Evolutionary conservation across 805 yeast species (phyloP).

Genomic region (Saccharomycopsis synnaedendra): DNA sequence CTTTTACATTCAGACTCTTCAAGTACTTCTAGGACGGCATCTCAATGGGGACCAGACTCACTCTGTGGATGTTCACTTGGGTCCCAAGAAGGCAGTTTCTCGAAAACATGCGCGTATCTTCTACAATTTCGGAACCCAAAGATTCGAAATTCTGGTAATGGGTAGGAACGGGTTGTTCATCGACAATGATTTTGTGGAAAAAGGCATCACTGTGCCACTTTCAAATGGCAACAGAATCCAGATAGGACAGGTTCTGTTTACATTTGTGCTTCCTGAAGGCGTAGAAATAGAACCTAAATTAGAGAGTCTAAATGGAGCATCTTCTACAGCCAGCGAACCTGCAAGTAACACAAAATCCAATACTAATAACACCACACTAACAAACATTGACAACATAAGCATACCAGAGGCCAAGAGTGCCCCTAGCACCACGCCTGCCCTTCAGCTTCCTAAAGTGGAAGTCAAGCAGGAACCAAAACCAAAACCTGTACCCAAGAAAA

Average conservation of each 20-base stretch:
- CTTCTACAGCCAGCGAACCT: conserved; percentile 24
- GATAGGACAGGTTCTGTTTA: conserved; percentile 85
- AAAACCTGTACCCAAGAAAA: not conserved
- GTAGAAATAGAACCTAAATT: not conserved
- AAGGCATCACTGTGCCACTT: conserved; percentile 84
- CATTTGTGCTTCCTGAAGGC: conserved; percentile 64
- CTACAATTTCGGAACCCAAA: conserved; percentile 91
- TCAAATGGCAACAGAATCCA: conserved; percentile 76
- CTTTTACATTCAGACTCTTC: conserved; percentile 92
- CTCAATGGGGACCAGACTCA: conserved; percentile 61
- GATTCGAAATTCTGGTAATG: conserved; percentile 82
- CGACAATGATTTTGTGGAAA: conserved; percentile 79
- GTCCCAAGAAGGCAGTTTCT: conserved; percentile 86
- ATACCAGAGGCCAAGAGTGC: not conserved
- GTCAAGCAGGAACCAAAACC: not conserved
- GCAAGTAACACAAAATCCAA: not conserved
- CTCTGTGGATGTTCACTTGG: conserved; percentile 85
- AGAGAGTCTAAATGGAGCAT: conserved; percentile 18
- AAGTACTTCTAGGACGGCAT: conserved; percentile 84
- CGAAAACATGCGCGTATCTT: conserved; percentile 92
- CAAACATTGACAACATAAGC: not conserved
- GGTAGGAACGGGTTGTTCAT: conserved; percentile 98
- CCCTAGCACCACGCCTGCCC: not conserved
- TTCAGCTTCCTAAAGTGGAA: not conserved
- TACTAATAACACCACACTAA: not conserved